Percentiles rank a stretch among this genome's conserved stretches.
Conservation (phyloP, 2,329 filamentous ascomycete species). For the Fusarium mundagurra region DNA sequence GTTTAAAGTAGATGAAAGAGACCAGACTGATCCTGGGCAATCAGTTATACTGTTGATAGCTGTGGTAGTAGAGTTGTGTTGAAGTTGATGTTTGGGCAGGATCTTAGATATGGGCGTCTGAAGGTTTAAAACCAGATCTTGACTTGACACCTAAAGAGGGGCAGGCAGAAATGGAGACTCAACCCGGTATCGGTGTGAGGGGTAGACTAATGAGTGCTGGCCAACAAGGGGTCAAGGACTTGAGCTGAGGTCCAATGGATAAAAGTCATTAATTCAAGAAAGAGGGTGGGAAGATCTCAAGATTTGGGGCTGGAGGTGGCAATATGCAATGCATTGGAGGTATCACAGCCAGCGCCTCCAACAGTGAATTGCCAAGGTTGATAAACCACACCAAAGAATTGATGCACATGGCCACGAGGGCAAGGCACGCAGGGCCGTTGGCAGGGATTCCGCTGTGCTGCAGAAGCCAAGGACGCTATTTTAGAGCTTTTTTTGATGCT, state of each 20-base stretch:
- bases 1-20: neutral
- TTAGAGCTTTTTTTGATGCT: constrained; percentile 6
- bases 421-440: constrained; percentile 29
- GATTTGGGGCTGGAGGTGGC: constrained; percentile 30
- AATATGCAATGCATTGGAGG: constrained; percentile 10
- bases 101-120: constrained; percentile 6
- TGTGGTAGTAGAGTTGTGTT: neutral
- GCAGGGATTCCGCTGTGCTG: constrained; percentile 15
- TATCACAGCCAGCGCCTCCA: neutral
- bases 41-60: neutral
- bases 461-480: constrained; percentile 15
- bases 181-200: constrained; percentile 35
- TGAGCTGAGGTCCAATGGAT: constrained; percentile 1
- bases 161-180: constrained; percentile 33
- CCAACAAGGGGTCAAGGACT: neutral
- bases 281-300: constrained; percentile 30
- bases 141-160: constrained; percentile 30
- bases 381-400: constrained; percentile 1
- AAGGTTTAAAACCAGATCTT: constrained; percentile 24
- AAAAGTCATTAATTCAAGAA: constrained; percentile 19
- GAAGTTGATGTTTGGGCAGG: constrained; percentile 3
- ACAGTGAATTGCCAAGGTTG: neutral
- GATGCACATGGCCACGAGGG: constrained; percentile 32
- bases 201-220: neutral
- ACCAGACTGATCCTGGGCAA: neutral